Conservation (phyloP, 2,329 filamentous ascomycete species). For the Calonectria ilicicola region DNA sequence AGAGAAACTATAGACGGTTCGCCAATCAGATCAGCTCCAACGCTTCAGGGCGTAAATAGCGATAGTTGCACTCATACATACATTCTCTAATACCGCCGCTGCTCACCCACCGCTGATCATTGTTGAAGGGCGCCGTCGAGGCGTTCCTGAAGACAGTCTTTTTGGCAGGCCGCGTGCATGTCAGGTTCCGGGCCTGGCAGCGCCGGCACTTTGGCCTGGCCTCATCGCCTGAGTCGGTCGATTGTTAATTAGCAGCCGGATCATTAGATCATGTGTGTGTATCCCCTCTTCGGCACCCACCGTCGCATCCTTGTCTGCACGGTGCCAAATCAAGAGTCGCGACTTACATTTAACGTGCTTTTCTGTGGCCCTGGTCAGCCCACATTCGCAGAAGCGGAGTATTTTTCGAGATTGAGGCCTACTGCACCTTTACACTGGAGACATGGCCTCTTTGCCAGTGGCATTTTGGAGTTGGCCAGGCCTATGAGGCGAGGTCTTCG, state of each 20-base stretch:
- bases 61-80: conserved; percentile 28
- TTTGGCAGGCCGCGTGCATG: conserved; percentile 49
- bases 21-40: background rate
- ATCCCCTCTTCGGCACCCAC: background rate
- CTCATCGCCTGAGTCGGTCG: conserved; percentile 49
- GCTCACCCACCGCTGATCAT: conserved; percentile 52
- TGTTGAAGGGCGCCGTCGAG: conserved; percentile 47
- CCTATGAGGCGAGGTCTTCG: background rate
- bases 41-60: no score
- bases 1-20: conserved; percentile 22
- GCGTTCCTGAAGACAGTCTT: conserved; percentile 53
- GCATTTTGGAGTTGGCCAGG: conserved; percentile 38
- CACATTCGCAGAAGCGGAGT: background rate
- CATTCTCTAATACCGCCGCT: conserved; percentile 50
- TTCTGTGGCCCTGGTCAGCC: conserved; percentile 39
- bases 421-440: conserved; percentile 50
- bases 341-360: conserved; percentile 52
- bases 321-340: background rate
- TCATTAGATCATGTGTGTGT: background rate
- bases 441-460: conserved; percentile 49
- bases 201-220: conserved; percentile 51
- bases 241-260: background rate
- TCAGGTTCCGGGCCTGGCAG: conserved; percentile 48
- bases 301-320: conserved; percentile 9
- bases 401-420: background rate